These are phyloP conservation scores for Penicillium sp. DNA, from an alignment of 2,329 filamentous ascomycete species.

Conservation along the genomic window DNA sequence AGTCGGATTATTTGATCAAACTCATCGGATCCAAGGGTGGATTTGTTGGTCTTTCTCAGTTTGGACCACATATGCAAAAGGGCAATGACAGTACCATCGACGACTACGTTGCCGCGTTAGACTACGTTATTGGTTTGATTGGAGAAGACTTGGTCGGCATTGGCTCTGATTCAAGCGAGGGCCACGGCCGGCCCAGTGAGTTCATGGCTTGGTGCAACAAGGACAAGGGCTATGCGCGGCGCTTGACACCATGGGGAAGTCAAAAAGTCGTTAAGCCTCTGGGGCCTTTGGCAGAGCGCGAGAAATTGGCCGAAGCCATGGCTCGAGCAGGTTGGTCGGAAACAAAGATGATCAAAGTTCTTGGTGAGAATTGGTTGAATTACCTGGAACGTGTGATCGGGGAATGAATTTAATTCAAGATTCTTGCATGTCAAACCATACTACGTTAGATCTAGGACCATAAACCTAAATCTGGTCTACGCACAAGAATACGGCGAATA, in stretches of 20 bases:
- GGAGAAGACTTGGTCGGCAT: constrained; percentile 37
- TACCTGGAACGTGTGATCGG: too few relatives aligned
- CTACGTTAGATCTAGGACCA: too few relatives aligned
- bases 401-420: too few relatives aligned
- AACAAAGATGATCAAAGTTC: constrained; percentile 36
- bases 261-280: constrained; percentile 40
- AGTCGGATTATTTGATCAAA: constrained; percentile 35
- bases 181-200: constrained; percentile 36
- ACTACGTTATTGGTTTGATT: constrained; percentile 35
- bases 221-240: constrained; percentile 39
- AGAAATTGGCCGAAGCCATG: constrained; percentile 35
- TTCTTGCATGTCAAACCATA: too few relatives aligned
- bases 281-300: constrained; percentile 32
- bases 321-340: constrained; percentile 36
- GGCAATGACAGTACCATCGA: constrained; percentile 42
- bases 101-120: constrained; percentile 39
- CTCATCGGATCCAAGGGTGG: constrained; percentile 35
- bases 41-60: constrained; percentile 38
- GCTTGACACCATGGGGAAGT: constrained; percentile 38
- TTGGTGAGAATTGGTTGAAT: constrained; percentile 38
- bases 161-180: constrained; percentile 39
- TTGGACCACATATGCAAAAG: constrained; percentile 38
- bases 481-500: too few relatives aligned
- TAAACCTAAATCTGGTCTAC: too few relatives aligned
- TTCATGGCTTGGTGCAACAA: constrained; percentile 42